These are phyloP conservation scores for Clitocybe nebularis DNA, from an alignment of 1,284 basidiomycete species.

Conservation along the genomic window DNA sequence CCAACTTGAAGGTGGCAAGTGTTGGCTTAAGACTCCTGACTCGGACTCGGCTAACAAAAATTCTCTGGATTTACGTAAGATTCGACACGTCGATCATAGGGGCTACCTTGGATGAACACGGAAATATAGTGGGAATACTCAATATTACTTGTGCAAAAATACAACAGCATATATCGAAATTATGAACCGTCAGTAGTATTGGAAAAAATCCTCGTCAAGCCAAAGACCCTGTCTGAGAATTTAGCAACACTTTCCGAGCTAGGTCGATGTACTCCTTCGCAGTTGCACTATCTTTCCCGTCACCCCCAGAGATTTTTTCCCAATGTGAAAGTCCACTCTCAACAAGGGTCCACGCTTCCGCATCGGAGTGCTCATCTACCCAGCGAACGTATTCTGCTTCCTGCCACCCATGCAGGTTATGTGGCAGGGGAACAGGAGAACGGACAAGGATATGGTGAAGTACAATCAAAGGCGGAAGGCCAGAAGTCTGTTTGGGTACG, in stretches of 20 bases:
- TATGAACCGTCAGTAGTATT: neutral
- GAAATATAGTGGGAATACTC: no score
- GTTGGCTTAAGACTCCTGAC: conserved; percentile 10
- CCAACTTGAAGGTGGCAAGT: neutral
- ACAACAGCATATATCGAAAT: neutral
- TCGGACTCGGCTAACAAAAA: conserved; percentile 11
- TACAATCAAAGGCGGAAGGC: conserved; percentile 78
- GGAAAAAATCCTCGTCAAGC: conserved; percentile 1
- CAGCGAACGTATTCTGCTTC: conserved; percentile 90
- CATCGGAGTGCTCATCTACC: conserved; percentile 75
- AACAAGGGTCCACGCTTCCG: conserved; percentile 68
- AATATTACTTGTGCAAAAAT: no score
- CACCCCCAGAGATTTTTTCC: conserved; percentile 62
- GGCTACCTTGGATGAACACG: no score
- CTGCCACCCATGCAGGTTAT: conserved; percentile 86
- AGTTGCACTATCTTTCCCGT: conserved; percentile 38
- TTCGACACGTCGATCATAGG: no score
- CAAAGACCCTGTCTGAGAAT: conserved; percentile 8
- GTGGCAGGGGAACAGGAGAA: conserved; percentile 80
- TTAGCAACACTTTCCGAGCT: conserved; percentile 55
- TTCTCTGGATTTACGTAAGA: no score
- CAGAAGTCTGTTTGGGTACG: conserved; percentile 60
- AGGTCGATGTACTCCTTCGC: conserved; percentile 58
- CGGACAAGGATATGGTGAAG: conserved; percentile 92
- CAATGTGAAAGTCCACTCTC: conserved; percentile 69